phyloP scores from a whole-genome alignment of 805 yeast species.

The Candida railenensis region DNA sequence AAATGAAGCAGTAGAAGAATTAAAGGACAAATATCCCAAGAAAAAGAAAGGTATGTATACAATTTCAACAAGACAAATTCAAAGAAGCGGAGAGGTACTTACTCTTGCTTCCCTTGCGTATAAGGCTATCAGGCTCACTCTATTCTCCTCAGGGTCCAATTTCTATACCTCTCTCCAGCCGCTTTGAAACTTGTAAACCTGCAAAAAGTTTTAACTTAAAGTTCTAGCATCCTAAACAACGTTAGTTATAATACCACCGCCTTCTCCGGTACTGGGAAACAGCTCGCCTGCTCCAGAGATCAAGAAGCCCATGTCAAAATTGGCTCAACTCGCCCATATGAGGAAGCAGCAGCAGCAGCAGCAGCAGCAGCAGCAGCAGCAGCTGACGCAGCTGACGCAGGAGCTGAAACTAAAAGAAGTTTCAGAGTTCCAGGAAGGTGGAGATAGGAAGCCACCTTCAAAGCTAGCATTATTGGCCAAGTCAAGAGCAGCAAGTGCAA shows the following conservation, averaged over 20 bases:
- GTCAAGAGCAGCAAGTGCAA: slow-evolving; percentile 20
- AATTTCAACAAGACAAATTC: not conserved
- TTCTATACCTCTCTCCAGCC: not conserved
- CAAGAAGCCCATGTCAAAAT: slow-evolving; percentile 16
- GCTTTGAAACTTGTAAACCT: not conserved
- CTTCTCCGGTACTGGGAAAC: not conserved
- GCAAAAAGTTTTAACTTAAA: slow-evolving; percentile 2
- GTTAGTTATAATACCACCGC: slow-evolving; percentile 2
- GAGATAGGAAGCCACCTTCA: slow-evolving; percentile 19
- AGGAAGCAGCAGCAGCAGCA: slow-evolving; percentile 12
- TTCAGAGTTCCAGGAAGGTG: slow-evolving; percentile 5
- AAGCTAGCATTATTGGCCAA: slow-evolving; percentile 51
- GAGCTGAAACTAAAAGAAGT: too few species aligned
- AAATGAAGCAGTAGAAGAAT: slow-evolving; percentile 49
- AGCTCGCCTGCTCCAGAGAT: not conserved
- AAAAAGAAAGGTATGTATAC: slow-evolving; percentile 47
- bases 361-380: slow-evolving; percentile 1
- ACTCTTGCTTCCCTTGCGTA: not conserved
- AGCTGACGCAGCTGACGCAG: not conserved
- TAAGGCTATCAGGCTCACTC: not conserved
- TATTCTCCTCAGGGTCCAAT: not conserved
- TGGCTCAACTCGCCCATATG: slow-evolving; percentile 23
- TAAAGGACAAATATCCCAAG: slow-evolving; percentile 31
- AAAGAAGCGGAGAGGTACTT: not conserved
- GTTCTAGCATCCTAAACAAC: slow-evolving; percentile 18